Conservation (phyloP, 306 rosid genomes). For the Malus fusca region DNA sequence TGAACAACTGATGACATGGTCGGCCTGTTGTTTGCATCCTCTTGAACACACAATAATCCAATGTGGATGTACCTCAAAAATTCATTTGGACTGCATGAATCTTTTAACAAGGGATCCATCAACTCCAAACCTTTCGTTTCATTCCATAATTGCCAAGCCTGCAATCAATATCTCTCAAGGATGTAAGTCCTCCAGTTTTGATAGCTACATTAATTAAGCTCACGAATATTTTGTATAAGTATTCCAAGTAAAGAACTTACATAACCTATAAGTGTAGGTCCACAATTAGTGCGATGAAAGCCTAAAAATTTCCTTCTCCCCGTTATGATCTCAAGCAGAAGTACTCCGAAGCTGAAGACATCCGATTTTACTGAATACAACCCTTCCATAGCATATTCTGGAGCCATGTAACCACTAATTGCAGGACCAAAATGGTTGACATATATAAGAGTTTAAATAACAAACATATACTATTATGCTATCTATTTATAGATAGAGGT, state of each 20-base stretch:
- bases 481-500: background rate
- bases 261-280: background rate
- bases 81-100: constrained; percentile 1
- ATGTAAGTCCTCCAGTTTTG: background rate
- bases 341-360: constrained; percentile 44
- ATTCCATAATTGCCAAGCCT: constrained; percentile 53
- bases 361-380: constrained; percentile 31
- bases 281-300: background rate
- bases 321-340: constrained; percentile 37
- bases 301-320: constrained; percentile 20
- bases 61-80: constrained; percentile 11
- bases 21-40: constrained; percentile 21
- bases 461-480: too few relatives aligned
- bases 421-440: background rate
- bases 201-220: too few relatives aligned
- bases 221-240: too few relatives aligned
- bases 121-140: constrained; percentile 19
- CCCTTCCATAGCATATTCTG: constrained; percentile 38
- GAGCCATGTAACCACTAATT: constrained; percentile 51
- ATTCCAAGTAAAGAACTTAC: background rate
- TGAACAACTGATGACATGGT: constrained; percentile 14
- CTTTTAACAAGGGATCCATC: constrained; percentile 9
- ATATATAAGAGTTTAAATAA: too few relatives aligned
- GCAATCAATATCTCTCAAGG: background rate
- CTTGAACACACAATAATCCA: constrained; percentile 28